Evolutionary conservation across 2,329 filamentous ascomycete species (phyloP).

Genomic region (Trichoderma sp.): DNA sequence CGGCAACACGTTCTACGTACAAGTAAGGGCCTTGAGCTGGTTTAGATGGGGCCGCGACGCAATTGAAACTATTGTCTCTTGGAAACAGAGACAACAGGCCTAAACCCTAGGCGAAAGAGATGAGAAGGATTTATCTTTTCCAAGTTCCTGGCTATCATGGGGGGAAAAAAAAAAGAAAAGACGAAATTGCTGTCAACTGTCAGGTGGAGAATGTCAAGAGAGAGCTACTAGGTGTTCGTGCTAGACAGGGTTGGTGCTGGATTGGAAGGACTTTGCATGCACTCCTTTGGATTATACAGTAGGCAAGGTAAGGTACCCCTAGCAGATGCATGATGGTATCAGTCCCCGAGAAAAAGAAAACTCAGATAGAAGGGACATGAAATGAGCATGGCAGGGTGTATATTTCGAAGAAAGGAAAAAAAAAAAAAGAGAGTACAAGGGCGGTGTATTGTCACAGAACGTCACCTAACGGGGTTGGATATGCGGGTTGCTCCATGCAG

Average conservation of each 20-base stretch:
- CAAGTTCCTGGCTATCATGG: not conserved
- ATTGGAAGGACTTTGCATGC: not conserved
- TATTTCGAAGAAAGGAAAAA: not conserved
- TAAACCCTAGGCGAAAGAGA: not conserved
- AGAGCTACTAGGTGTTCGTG: not conserved
- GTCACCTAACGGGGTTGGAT: not conserved
- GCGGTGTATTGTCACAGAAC: not conserved
- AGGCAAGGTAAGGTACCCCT: not conserved
- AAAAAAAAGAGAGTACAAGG: not conserved
- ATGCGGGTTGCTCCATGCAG: not conserved
- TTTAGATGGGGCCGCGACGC: not conserved
- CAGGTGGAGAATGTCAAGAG: not conserved
- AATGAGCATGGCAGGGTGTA: not conserved
- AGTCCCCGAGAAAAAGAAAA: not conserved
- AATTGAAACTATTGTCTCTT: not conserved
- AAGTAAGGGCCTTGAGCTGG: not conserved
- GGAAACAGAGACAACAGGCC: not conserved
- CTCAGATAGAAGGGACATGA: not conserved
- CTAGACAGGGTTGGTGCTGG: constrained; percentile 1
- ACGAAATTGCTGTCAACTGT: constrained; percentile 9
- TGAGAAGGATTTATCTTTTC: not conserved
- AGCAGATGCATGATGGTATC: not conserved
- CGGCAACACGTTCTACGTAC: not conserved
- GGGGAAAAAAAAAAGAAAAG: not conserved
- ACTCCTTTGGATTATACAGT: not conserved